Base-by-base conservation (phyloP, 2,329 filamentous ascomycete species). In the Neoascochyta sp. region DNA sequence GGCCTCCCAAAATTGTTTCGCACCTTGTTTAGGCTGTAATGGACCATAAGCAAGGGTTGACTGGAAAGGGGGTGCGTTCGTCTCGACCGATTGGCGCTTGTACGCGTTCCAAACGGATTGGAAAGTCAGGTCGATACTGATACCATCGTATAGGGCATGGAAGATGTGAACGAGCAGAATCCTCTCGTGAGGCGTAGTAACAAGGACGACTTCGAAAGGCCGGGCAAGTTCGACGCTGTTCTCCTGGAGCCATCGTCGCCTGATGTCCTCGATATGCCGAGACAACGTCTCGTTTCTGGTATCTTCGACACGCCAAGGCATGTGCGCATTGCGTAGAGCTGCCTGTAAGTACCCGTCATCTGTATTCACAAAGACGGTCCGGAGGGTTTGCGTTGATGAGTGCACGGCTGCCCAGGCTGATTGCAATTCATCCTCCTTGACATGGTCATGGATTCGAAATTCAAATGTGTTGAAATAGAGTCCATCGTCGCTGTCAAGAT, bases 131-230 rank as follows among this genome's bases (percentile, higher is more conserved):
- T 74, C 71, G 21, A 94, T 73, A 39, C 87, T 90, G 43, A 76
- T 82, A 2, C 87, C 89, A 60, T 95, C 89, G 47, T 95, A 95
- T 0, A 95, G 60, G 0, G 76, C 87, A 55, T 95, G 89, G 62
- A 95, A 94, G 1, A 93, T 80, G 24, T 83, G 74, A 3, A 94
- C 50, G 3, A 71, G 62, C 17, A 94, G 61, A 0, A 70, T 41
- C 5, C 49, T 51, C 9, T 41, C 42, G 2, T 40, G 32, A 4
- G 54, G 40, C 7, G 53, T 52, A 15, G 43, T 47, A 5, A 76
- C 37, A 0, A 73, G 32, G 1, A 73, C 52, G 2, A 79, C 40
- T 30, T 78, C 68, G 4, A 83, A 54, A 0, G 81, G 81, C 5
- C 57, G 61, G 2, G 50, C 45, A 1, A 83, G 40, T 4, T 74